Evolutionary conservation across 495 filamentous ascomycete species (phyloP), one percentile per base, ranked within the genome.

Genomic region (Penicillium odoratum): DNA sequence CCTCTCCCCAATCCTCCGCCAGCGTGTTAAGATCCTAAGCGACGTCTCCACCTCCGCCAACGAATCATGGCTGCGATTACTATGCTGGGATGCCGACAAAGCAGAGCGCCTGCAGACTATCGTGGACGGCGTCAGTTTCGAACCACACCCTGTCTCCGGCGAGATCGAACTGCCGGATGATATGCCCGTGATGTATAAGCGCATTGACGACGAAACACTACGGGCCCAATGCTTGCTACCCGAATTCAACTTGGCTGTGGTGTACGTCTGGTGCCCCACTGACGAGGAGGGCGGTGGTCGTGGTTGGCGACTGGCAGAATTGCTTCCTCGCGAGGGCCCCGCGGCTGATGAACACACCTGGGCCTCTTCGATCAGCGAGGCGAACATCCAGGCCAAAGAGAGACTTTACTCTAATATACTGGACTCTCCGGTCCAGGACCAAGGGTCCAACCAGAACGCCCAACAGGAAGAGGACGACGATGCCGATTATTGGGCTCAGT

Each of bases 401-500:
- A 68, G 70, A 4, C 54, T 77, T 18, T 61, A 76, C 50, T 65
- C 72, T 21, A 79, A 80, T 55, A 75, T 72, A 3, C 57, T 75
- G 55, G 66, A 66, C 26, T 59, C 59, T 3, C 61, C 71, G 11
- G 40, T 51, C 61, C 55, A 75, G 59, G 33, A 61, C 66, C 52
- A 73, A 72, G 54, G 76, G 45, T 80, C 81, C 0, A 58, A 15
- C 26, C 21, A 44, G 36, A 31, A 18, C 10, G 38, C 4, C 1
- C 51, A 78, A 48, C 80, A 81, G 0, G 87, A 95, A 31, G 92
- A 97, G 54, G 92, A 90, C 16, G 91, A 95, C 30, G 92, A 97
- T 57, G 92, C 92, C 59, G 89, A 86, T 62, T 98, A 98, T 72
- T 98, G 94, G 94, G 91, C 87, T 30, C 87, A 87, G 59, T 98